Evolutionary conservation across 805 yeast genomes (phyloP).

Genomic region (Metschnikowia gruessii): DNA sequence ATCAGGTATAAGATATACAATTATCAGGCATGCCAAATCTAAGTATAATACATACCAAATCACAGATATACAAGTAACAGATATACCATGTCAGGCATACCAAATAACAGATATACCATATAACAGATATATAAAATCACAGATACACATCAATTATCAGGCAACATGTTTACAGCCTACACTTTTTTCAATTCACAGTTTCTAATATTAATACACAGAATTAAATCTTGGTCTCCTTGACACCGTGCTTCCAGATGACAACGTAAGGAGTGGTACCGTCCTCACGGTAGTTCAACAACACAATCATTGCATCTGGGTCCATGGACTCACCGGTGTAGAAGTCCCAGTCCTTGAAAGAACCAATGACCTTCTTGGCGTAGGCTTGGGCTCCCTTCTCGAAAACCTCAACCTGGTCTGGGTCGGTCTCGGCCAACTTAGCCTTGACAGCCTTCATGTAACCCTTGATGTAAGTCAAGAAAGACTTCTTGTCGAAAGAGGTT

Average conservation of each 20-base stretch:
- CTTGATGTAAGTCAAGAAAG: constrained; percentile 94
- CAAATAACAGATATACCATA: too few species aligned
- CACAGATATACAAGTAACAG: too few species aligned
- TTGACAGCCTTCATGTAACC: constrained; percentile 98
- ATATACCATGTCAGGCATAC: too few species aligned
- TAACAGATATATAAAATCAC: too few species aligned
- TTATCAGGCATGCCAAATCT: too few species aligned
- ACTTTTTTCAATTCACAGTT: constrained; percentile 7
- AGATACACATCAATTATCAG: too few species aligned
- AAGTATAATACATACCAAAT: too few species aligned
- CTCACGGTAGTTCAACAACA: constrained; percentile 98
- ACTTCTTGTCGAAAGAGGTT: constrained; percentile 96
- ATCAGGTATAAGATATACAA: too few species aligned
- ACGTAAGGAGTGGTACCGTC: constrained; percentile 98
- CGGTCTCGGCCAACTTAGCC: constrained; percentile 81
- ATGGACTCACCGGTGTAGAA: constrained; percentile 99
- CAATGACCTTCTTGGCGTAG: constrained; percentile 94
- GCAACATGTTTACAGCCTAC: too few species aligned
- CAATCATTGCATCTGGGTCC: constrained; percentile 99
- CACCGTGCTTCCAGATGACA: constrained; percentile 99
- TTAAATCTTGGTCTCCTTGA: constrained; percentile 85
- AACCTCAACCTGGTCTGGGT: constrained; percentile 81
- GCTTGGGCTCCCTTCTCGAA: constrained; percentile 98
- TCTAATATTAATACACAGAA: constrained; percentile 11
- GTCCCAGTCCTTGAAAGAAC: constrained; percentile 98